Percentiles rank a stretch among this genome's conserved stretches.
Conservation (phyloP, 768 basidiomycete genomes). For the Leccinum broughii region DNA sequence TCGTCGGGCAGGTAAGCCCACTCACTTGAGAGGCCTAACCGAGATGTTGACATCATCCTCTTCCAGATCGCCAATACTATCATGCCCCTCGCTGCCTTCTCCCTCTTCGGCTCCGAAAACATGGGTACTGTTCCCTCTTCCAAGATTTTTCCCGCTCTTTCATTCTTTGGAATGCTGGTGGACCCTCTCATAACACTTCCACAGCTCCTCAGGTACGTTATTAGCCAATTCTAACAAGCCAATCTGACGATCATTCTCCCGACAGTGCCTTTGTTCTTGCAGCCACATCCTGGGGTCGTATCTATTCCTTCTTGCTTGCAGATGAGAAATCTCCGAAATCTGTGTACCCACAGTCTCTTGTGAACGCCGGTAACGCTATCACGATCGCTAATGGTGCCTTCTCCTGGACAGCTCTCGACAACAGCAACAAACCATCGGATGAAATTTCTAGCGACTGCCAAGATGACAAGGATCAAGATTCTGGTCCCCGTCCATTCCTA, state of each 20-base stretch:
- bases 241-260: neutral
- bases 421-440: neutral
- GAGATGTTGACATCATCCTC: constrained; percentile 6
- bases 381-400: constrained; percentile 23
- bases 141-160: constrained; percentile 31
- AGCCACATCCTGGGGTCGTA: constrained; percentile 29
- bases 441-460: constrained; percentile 13
- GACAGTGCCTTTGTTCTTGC: constrained; percentile 28
- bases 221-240: neutral
- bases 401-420: constrained; percentile 26
- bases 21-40: neutral
- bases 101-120: constrained; percentile 29
- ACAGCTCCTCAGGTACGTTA: constrained; percentile 29
- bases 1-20: constrained; percentile 24
- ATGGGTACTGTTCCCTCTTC: constrained; percentile 23
- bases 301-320: constrained; percentile 30
- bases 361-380: constrained; percentile 22
- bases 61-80: constrained; percentile 27
- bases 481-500: constrained; percentile 17
- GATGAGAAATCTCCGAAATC: constrained; percentile 20
- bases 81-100: constrained; percentile 35
- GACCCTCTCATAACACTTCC: constrained; percentile 32
- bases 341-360: neutral
- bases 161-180: constrained; percentile 34
- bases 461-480: constrained; percentile 8